phyloP scores from a whole-genome alignment of 345 rosid genomes.

The Mangifera indica region DNA sequence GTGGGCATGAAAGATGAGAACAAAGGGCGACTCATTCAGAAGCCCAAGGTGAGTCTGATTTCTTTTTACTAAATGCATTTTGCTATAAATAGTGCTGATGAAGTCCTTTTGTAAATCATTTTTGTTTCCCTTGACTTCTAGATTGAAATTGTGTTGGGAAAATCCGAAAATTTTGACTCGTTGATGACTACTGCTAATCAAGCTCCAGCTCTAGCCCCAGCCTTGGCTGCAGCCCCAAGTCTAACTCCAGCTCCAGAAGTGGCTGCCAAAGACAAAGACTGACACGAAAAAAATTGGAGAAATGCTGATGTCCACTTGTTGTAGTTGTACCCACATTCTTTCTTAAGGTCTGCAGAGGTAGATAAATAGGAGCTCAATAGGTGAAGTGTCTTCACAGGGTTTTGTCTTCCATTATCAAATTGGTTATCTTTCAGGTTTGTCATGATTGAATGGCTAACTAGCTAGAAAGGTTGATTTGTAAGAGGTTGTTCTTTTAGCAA shows the following conservation, averaged over 20 bases:
- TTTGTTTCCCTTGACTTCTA: conserved; percentile 15
- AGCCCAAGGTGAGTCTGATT: conserved; percentile 65
- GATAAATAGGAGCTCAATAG: conserved; percentile 17
- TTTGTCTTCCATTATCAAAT: conserved; percentile 1
- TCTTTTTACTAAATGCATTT: neutral
- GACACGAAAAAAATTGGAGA: conserved; percentile 15
- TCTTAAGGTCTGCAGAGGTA: neutral
- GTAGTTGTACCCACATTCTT: conserved; percentile 19
- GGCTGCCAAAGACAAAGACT: conserved; percentile 32
- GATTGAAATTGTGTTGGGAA: conserved; percentile 80
- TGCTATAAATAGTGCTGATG: neutral
- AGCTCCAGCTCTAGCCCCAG: conserved; percentile 19
- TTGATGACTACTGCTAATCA: conserved; percentile 46
- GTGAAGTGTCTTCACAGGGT: neutral
- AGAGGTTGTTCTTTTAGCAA: neutral
- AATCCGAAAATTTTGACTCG: conserved; percentile 68
- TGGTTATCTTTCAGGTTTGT: neutral
- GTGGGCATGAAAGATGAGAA: conserved; percentile 84
- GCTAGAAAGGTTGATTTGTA: conserved; percentile 1
- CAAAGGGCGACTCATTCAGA: conserved; percentile 71
- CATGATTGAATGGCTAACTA: conserved; percentile 17
- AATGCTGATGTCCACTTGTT: conserved; percentile 15
- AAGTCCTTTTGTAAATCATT: neutral
- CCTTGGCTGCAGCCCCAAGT: conserved; percentile 2
- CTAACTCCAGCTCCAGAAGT: conserved; percentile 9